Percentiles rank a stretch among this genome's conserved stretches.
These are phyloP conservation scores for Claviceps fusiformis DNA, from an alignment of 2,329 filamentous ascomycete species.

Conservation along the genomic window DNA sequence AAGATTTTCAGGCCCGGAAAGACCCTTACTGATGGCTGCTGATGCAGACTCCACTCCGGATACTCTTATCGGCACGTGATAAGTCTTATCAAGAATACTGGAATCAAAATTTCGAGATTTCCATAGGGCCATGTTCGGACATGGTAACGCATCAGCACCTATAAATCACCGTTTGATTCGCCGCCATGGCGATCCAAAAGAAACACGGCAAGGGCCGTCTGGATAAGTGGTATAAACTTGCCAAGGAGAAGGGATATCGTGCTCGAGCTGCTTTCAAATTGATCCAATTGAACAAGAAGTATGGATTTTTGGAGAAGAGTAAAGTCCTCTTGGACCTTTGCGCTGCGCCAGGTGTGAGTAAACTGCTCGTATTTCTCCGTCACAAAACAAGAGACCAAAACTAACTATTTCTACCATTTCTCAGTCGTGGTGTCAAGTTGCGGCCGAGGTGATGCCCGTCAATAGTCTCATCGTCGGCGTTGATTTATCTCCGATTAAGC, in stretches of 20 bases:
- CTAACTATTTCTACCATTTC: slow-evolving; percentile 1
- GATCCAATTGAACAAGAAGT: slow-evolving; percentile 97
- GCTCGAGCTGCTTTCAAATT: slow-evolving; percentile 95
- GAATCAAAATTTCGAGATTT: slow-evolving; percentile 22
- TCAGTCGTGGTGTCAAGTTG: slow-evolving; percentile 90
- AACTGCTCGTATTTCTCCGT: background rate
- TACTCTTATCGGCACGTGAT: slow-evolving; percentile 6
- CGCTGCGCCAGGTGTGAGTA: slow-evolving; percentile 74
- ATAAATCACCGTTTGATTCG: slow-evolving; percentile 2
- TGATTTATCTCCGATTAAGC: slow-evolving; percentile 88
- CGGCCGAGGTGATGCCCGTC: slow-evolving; percentile 84
- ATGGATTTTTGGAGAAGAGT: slow-evolving; percentile 93
- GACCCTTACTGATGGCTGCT: no score
- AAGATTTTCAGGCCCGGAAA: no score
- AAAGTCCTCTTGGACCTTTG: slow-evolving; percentile 95
- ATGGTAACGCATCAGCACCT: background rate
- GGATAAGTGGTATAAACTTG: slow-evolving; percentile 97
- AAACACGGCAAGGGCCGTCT: slow-evolving; percentile 97
- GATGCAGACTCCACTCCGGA: no score
- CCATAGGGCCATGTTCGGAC: background rate
- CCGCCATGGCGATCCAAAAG: slow-evolving; percentile 84
- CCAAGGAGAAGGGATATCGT: slow-evolving; percentile 95
- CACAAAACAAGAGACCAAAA: background rate
- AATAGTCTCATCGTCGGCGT: slow-evolving; percentile 87
- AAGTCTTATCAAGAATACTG: slow-evolving; percentile 13